Evolutionary conservation across 495 filamentous ascomycete genomes (phyloP).

Genomic region (Aspergillus bertholletiae): DNA sequence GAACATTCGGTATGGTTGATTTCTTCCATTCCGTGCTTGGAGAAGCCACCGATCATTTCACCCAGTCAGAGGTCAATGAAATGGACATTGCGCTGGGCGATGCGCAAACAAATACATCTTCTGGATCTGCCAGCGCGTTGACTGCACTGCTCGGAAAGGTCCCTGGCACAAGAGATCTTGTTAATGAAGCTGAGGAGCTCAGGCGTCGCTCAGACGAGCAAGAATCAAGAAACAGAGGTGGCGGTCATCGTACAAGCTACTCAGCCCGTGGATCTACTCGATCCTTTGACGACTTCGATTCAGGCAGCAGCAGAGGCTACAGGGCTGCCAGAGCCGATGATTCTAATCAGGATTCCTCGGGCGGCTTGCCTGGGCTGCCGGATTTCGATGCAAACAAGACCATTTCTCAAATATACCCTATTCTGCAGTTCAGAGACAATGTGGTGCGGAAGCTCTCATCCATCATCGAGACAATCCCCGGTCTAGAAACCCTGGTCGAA

Average conservation of each 20-base stretch:
- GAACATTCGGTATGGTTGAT: conserved; percentile 88
- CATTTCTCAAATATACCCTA: conserved; percentile 84
- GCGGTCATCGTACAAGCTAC: conserved; percentile 33
- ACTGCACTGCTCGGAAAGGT: conserved; percentile 72
- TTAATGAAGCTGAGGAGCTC: conserved; percentile 73
- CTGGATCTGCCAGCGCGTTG: conserved; percentile 49
- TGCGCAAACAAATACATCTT: conserved; percentile 50
- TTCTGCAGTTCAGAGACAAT: conserved; percentile 89
- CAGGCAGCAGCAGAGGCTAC: conserved; percentile 9
- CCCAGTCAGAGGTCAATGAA: conserved; percentile 90
- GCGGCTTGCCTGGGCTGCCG: conserved; percentile 64
- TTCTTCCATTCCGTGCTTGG: conserved; percentile 97
- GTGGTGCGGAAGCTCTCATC: conserved; percentile 79
- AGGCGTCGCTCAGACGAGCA: conserved; percentile 72
- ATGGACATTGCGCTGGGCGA: conserved; percentile 71
- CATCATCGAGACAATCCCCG: conserved; percentile 88
- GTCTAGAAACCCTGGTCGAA: conserved; percentile 79
- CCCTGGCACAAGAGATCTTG: conserved; percentile 72
- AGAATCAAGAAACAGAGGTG: conserved; percentile 55
- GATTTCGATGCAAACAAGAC: conserved; percentile 82
- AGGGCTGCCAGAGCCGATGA: not conserved
- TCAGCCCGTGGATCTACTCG: conserved; percentile 11
- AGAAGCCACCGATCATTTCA: conserved; percentile 93
- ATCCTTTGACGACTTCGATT: conserved; percentile 3
- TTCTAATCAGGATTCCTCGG: conserved; percentile 16